These are phyloP conservation scores for Tricholoma terreum DNA, from an alignment of 768 basidiomycete species.

Conservation along the genomic window DNA sequence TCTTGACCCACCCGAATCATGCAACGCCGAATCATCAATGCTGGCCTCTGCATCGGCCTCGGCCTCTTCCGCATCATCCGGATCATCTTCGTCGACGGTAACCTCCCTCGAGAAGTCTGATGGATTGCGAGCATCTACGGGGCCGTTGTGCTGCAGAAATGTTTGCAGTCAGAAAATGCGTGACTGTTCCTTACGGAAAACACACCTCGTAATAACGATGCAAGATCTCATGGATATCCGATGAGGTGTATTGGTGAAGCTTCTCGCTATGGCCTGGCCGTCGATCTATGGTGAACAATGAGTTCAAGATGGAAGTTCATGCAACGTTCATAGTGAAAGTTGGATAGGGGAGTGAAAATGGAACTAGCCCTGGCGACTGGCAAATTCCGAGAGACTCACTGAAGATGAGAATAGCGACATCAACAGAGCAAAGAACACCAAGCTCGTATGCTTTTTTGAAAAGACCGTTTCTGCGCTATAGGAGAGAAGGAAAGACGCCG, in stretches of 20 bases:
- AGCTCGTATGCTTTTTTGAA: slow-evolving; percentile 2
- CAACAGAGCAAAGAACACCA: not conserved
- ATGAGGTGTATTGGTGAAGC: not conserved
- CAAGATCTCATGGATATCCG: not conserved
- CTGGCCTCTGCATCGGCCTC: not conserved
- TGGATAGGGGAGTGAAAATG: not conserved
- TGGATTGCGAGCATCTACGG: not conserved
- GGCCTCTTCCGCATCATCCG: not conserved
- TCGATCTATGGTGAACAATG: not conserved
- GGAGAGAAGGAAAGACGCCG: not conserved
- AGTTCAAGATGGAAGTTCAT: not conserved
- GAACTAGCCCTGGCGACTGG: no score
- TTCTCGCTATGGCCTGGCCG: not conserved
- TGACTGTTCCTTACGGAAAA: not conserved
- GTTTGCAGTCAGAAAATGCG: not conserved
- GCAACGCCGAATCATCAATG: not conserved
- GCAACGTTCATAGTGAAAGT: no score
- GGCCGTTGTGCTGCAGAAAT: not conserved
- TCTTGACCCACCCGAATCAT: not conserved
- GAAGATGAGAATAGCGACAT: not conserved
- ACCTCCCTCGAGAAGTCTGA: not conserved
- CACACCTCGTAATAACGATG: not conserved
- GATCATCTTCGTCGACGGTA: not conserved
- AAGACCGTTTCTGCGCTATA: not conserved
- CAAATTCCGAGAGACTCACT: not conserved